phyloP scores from a whole-genome alignment of 2,329 filamentous ascomycete species.

The Fusarium fracticaudum region DNA sequence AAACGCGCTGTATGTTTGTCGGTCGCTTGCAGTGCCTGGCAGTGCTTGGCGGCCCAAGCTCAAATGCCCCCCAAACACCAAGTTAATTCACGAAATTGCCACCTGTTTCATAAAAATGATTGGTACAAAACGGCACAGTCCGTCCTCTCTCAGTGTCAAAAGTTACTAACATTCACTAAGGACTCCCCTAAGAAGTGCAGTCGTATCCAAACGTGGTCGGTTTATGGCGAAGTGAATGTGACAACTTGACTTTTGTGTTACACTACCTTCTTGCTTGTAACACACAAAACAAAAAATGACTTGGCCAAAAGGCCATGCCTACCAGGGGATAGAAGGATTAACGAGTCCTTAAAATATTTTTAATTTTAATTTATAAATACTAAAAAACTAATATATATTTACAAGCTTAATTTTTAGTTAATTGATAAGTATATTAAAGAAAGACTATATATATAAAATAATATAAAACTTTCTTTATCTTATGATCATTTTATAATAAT shows the following conservation, averaged over 20 bases:
- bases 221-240: too few relatives aligned
- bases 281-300: fast-evolving
- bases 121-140: fast-evolving
- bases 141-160: fast-evolving
- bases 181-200: neutral
- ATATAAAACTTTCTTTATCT: too few relatives aligned
- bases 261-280: neutral
- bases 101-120: fast-evolving
- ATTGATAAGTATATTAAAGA: too few relatives aligned
- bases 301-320: too few relatives aligned
- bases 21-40: neutral
- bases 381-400: too few relatives aligned
- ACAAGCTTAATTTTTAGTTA: too few relatives aligned
- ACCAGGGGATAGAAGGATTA: too few relatives aligned
- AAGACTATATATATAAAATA: too few relatives aligned
- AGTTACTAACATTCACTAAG: fast-evolving
- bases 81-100: neutral
- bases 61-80: neutral
- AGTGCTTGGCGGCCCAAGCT: neutral
- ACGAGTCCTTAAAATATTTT: too few relatives aligned
- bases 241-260: neutral
- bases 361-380: too few relatives aligned
- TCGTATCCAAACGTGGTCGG: too few relatives aligned
- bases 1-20: neutral
- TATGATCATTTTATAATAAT: too few relatives aligned